These are phyloP conservation scores for Rubus parviflorus DNA, from an alignment of 306 rosid genomes.

Conservation along the genomic window DNA sequence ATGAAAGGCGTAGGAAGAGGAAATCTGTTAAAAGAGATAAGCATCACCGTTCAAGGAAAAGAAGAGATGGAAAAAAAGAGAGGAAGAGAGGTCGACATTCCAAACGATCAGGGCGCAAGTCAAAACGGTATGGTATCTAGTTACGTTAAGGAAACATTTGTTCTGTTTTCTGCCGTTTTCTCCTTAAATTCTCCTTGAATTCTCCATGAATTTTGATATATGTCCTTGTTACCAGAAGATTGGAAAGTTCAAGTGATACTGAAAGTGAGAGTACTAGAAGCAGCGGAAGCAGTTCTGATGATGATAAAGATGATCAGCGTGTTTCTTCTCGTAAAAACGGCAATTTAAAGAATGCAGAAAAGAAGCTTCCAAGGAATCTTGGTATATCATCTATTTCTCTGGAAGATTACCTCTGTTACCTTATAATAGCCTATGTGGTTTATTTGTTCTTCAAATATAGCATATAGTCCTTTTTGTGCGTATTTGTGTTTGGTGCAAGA, in stretches of 20 bases:
- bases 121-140: constrained; percentile 51
- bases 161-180: constrained; percentile 12
- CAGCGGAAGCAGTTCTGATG: constrained; percentile 61
- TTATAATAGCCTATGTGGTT: neutral
- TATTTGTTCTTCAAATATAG: neutral
- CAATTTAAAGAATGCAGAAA: constrained; percentile 36
- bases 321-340: constrained; percentile 39
- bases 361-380: constrained; percentile 38
- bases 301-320: constrained; percentile 39
- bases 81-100: constrained; percentile 52
- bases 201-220: constrained; percentile 28
- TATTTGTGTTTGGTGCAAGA: neutral
- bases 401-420: neutral
- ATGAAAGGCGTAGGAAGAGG: constrained; percentile 66
- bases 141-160: constrained; percentile 16
- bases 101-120: constrained; percentile 57
- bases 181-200: constrained; percentile 26
- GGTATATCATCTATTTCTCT: constrained; percentile 37
- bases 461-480: neutral
- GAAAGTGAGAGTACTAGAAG: constrained; percentile 56
- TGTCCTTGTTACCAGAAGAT: constrained; percentile 51
- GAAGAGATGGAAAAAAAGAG: constrained; percentile 49
- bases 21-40: constrained; percentile 52
- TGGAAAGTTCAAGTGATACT: constrained; percentile 59
- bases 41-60: constrained; percentile 60